Evolutionary conservation across 495 filamentous ascomycete species (phyloP).

Genomic region (Hypoxylon lienhwacheense): DNA sequence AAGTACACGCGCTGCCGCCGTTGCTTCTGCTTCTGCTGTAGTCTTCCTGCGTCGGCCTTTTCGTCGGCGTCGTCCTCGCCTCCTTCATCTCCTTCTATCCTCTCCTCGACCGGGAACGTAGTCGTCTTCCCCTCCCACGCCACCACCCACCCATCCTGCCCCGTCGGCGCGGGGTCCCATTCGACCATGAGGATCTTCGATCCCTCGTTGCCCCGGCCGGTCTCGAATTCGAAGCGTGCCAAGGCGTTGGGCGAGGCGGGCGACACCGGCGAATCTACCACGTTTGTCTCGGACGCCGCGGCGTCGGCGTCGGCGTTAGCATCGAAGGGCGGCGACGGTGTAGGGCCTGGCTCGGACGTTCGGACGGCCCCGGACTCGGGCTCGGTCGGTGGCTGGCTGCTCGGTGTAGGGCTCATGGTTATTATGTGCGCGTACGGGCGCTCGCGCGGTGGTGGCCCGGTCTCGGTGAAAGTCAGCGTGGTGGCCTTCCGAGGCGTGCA

Average conservation of each 20-base stretch:
- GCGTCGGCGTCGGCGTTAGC: slow-evolving; percentile 9
- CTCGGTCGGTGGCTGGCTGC: slow-evolving; percentile 14
- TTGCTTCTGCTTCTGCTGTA: slow-evolving; percentile 41
- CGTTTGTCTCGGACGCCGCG: slow-evolving; percentile 11
- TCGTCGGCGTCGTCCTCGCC: slow-evolving; percentile 77
- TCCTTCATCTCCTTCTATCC: slow-evolving; percentile 59
- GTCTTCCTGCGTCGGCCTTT: slow-evolving; percentile 58
- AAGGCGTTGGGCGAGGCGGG: slow-evolving; percentile 49
- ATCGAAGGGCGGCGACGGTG: too few species aligned
- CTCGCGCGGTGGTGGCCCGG: not conserved
- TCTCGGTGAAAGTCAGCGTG: slow-evolving; percentile 6
- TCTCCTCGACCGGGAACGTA: slow-evolving; percentile 64
- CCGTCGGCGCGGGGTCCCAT: slow-evolving; percentile 65
- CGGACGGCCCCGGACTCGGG: slow-evolving; percentile 26
- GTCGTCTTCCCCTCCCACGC: slow-evolving; percentile 74
- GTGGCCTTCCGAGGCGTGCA: slow-evolving; percentile 16
- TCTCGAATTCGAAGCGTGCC: slow-evolving; percentile 84
- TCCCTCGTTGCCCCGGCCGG: slow-evolving; percentile 73
- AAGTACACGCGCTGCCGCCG: slow-evolving; percentile 68
- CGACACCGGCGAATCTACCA: slow-evolving; percentile 46
- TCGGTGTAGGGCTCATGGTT: slow-evolving; percentile 24
- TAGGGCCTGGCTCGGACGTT: slow-evolving; percentile 13
- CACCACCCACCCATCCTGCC: slow-evolving; percentile 64
- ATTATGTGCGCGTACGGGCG: slow-evolving; percentile 5
- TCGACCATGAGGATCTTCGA: slow-evolving; percentile 86